phyloP scores from a whole-genome alignment of 2,329 filamentous ascomycete genomes.

The Apiospora sp. region DNA sequence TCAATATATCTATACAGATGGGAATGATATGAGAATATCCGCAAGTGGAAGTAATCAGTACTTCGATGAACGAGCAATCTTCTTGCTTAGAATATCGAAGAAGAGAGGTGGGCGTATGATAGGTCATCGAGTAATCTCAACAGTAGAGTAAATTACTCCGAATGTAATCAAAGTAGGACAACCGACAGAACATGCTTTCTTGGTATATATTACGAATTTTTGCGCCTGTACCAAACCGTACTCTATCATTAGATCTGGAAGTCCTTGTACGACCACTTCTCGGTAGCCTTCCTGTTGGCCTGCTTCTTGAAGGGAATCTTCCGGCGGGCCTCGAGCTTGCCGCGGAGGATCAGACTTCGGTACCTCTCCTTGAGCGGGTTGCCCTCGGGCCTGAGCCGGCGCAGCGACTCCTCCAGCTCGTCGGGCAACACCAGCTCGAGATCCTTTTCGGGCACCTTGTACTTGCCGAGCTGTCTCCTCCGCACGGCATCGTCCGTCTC shows the following conservation, averaged over 20 bases:
- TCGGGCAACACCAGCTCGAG: constrained; percentile 84
- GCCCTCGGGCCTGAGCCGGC: constrained; percentile 91
- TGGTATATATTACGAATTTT: constrained; percentile 5
- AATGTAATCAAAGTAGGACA: neutral
- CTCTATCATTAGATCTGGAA: constrained; percentile 63
- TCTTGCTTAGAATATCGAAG: neutral
- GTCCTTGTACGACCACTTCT: constrained; percentile 99
- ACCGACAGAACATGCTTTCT: constrained; percentile 14
- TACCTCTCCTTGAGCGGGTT: constrained; percentile 93
- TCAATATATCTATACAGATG: too few relatives aligned
- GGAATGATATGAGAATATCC: neutral
- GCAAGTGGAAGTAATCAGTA: neutral
- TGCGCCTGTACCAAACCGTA: neutral
- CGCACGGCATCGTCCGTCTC: constrained; percentile 71
- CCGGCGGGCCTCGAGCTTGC: constrained; percentile 85
- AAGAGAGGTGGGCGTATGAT: neutral
- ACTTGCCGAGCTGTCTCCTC: constrained; percentile 76
- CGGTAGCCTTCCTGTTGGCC: constrained; percentile 80
- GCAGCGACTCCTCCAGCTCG: constrained; percentile 81
- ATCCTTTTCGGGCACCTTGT: constrained; percentile 77
- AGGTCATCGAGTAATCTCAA: neutral
- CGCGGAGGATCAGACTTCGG: constrained; percentile 84
- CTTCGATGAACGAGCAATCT: neutral
- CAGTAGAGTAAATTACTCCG: neutral
- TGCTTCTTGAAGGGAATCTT: constrained; percentile 84